phyloP scores from a whole-genome alignment of 345 rosid genomes.

The Toxicodendron radicans region DNA sequence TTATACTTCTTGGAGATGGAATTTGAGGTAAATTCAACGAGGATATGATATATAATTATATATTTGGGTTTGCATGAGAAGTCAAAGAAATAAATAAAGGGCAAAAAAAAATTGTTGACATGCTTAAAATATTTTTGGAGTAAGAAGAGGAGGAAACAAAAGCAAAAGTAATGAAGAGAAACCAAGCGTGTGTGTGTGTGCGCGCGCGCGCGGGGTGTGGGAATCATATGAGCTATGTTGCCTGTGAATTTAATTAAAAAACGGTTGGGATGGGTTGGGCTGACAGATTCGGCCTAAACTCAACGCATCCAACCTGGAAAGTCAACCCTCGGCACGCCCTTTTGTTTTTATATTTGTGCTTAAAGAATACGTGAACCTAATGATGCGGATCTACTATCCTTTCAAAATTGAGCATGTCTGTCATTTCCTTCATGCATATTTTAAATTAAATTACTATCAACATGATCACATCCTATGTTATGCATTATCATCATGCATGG shows the following conservation, averaged over 20 bases:
- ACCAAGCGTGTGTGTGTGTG: neutral
- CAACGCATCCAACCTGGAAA: conserved; percentile 29
- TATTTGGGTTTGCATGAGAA: too few species aligned
- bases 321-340: conserved; percentile 36
- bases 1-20: too few species aligned
- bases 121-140: neutral
- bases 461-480: neutral
- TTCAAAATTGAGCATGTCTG: conserved; percentile 39
- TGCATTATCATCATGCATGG: neutral
- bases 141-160: neutral
- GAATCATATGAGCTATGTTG: neutral
- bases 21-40: too few species aligned
- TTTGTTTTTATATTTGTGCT: conserved; percentile 6
- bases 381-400: conserved; percentile 36
- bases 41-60: too few species aligned
- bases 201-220: neutral
- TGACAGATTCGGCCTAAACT: conserved; percentile 28
- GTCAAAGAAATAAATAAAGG: neutral
- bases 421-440: conserved; percentile 18
- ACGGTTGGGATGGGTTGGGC: neutral
- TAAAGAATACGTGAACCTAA: conserved; percentile 45
- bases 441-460: neutral
- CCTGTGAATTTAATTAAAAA: conserved; percentile 27
- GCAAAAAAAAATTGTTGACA: neutral
- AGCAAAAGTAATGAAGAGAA: neutral